phyloP scores from a whole-genome alignment of 495 filamentous ascomycete species.

The Podospora pseudocomata region DNA sequence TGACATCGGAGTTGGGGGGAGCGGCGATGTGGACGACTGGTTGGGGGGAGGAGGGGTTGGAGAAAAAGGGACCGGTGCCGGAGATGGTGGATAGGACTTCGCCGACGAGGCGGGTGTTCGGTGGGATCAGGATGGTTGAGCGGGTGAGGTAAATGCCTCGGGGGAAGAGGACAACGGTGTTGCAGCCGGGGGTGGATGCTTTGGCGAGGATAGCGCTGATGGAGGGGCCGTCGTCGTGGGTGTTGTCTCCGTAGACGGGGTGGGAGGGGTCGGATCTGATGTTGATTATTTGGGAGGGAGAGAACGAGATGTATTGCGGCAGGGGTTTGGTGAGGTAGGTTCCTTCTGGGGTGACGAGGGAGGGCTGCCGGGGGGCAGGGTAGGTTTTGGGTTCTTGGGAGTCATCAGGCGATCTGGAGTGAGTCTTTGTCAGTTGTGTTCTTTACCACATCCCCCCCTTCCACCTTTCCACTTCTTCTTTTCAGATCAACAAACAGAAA shows the following conservation, averaged over 20 bases:
- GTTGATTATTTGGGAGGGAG: slow-evolving; percentile 36
- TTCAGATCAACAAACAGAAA: not conserved
- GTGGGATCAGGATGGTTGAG: slow-evolving; percentile 50
- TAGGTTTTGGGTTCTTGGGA: slow-evolving; percentile 36
- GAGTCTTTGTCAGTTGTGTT: not conserved
- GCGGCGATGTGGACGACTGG: slow-evolving; percentile 56
- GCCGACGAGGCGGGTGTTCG: slow-evolving; percentile 49
- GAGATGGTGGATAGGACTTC: slow-evolving; percentile 45
- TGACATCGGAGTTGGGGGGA: slow-evolving; percentile 40
- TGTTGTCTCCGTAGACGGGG: slow-evolving; percentile 35
- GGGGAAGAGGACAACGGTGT: slow-evolving; percentile 42
- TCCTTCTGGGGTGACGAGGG: slow-evolving; percentile 27
- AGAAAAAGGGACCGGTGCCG: slow-evolving; percentile 48
- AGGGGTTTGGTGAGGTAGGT: slow-evolving; percentile 36
- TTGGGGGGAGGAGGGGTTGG: slow-evolving; percentile 45
- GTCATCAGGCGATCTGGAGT: slow-evolving; percentile 18
- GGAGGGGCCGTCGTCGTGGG: slow-evolving; percentile 37
- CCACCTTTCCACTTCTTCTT: too few species aligned
- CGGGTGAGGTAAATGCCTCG: slow-evolving; percentile 46
- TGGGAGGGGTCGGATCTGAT: slow-evolving; percentile 37
- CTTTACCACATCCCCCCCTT: too few species aligned
- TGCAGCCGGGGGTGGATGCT: slow-evolving; percentile 27
- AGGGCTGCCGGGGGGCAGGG: slow-evolving; percentile 25
- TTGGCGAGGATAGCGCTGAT: slow-evolving; percentile 40
- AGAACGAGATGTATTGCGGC: slow-evolving; percentile 37